Evolutionary conservation across 192 early-diverging fungal genomes (phyloP).

Genomic region (Obelidium mucronatum): DNA sequence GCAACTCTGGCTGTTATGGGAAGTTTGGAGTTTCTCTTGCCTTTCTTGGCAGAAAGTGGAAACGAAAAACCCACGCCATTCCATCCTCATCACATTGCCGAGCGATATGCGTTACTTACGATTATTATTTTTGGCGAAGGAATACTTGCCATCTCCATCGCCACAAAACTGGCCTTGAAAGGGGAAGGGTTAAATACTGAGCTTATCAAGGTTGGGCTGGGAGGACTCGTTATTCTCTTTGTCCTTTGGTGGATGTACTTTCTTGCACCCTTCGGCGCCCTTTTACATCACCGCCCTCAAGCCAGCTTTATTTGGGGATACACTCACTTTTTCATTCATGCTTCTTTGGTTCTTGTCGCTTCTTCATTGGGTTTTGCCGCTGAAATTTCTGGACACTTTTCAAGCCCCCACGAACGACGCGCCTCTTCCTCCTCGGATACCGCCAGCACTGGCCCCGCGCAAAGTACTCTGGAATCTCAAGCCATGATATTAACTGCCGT

Average conservation of each 20-base stretch:
- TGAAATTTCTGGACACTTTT: neutral
- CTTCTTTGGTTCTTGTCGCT: neutral
- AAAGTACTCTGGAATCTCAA: neutral
- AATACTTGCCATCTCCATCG: neutral
- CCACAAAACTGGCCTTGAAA: neutral
- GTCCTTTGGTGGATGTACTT: slow-evolving; percentile 30
- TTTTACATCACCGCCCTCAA: neutral
- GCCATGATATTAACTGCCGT: neutral
- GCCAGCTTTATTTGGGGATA: slow-evolving; percentile 5
- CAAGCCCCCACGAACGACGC: no score
- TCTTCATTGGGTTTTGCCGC: neutral
- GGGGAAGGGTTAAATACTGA: neutral
- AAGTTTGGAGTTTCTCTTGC: neutral
- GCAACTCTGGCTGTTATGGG: neutral
- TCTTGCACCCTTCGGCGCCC: slow-evolving; percentile 1
- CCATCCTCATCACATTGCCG: slow-evolving; percentile 14
- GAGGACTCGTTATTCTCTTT: slow-evolving; percentile 4
- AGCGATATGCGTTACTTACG: neutral
- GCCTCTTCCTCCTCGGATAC: neutral
- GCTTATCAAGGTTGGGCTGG: neutral
- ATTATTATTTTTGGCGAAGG: slow-evolving; percentile 3
- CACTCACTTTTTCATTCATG: neutral
- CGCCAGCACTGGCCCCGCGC: neutral
- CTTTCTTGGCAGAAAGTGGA: neutral
- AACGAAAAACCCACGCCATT: neutral